Evolutionary conservation across 2,329 filamentous ascomycete species (phyloP).

Genomic region (Juglanconis oblonga): DNA sequence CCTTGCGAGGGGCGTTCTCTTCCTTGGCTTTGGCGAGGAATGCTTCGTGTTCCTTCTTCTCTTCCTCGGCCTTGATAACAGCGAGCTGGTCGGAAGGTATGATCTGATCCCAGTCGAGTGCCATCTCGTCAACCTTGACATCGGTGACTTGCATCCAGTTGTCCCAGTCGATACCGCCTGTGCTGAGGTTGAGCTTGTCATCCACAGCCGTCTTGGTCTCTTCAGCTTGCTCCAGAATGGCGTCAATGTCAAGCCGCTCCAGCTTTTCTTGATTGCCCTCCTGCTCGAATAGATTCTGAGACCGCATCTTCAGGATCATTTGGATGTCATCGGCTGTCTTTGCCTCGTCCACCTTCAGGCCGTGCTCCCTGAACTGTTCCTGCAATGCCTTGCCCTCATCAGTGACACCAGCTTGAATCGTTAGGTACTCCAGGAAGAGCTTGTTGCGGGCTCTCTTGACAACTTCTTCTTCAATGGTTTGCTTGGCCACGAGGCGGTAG

Average conservation of each 20-base stretch:
- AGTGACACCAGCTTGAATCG: conserved; percentile 93
- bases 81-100: conserved; percentile 92
- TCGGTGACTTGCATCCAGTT: conserved; percentile 98
- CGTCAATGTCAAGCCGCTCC: conserved; percentile 96
- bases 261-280: conserved; percentile 94
- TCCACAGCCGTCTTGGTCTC: conserved; percentile 95
- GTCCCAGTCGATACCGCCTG: conserved; percentile 79
- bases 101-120: conserved; percentile 95
- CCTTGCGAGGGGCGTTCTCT: conserved; percentile 79
- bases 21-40: conserved; percentile 81
- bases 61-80: conserved; percentile 84
- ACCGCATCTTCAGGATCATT: conserved; percentile 91
- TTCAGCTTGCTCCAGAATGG: conserved; percentile 93
- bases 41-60: conserved; percentile 76
- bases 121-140: conserved; percentile 81
- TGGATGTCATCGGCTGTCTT: conserved; percentile 94
- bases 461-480: conserved; percentile 97
- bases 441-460: conserved; percentile 96
- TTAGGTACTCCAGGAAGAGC: conserved; percentile 93
- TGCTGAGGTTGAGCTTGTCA: conserved; percentile 86
- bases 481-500: conserved; percentile 93
- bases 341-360: conserved; percentile 71
- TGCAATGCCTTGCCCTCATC: conserved; percentile 83
- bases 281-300: conserved; percentile 99
- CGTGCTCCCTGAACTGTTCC: conserved; percentile 75